Percentiles rank a stretch among this genome's conserved stretches.
phyloP scores from a whole-genome alignment of 768 basidiomycete genomes.

The Nevesoporus exiguus region DNA sequence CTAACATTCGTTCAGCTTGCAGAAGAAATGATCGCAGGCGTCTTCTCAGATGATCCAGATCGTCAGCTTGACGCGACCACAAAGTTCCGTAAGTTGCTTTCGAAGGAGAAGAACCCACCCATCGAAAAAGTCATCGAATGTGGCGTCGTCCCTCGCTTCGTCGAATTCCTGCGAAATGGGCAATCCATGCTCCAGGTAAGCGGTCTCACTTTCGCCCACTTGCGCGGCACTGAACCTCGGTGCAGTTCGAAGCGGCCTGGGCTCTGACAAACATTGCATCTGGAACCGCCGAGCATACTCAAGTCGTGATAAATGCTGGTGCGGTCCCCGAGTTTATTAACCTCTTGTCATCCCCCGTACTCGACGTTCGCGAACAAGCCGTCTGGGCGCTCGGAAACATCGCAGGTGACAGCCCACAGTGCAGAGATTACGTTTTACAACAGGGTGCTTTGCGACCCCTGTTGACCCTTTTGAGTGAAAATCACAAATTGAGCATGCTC shows the following conservation, averaged over 20 bases:
- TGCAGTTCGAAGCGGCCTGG: slow-evolving; percentile 95
- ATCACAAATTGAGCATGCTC: slow-evolving; percentile 99
- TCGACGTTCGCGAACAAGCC: slow-evolving; percentile 98
- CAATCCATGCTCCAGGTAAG: slow-evolving; percentile 82
- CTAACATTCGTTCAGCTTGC: slow-evolving; percentile 51
- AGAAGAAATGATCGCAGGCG: slow-evolving; percentile 89
- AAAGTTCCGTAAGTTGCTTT: slow-evolving; percentile 96
- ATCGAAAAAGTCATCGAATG: slow-evolving; percentile 98
- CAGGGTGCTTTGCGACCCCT: slow-evolving; percentile 93
- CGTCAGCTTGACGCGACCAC: slow-evolving; percentile 96
- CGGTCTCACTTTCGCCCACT: slow-evolving; percentile 8
- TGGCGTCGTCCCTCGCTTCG: slow-evolving; percentile 95
- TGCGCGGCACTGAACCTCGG: slow-evolving; percentile 8
- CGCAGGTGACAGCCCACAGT: slow-evolving; percentile 96
- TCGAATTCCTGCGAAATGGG: slow-evolving; percentile 82
- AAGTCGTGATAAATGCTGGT: slow-evolving; percentile 91
- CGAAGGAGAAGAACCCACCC: slow-evolving; percentile 99
- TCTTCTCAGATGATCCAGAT: slow-evolving; percentile 89
- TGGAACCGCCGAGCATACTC: slow-evolving; percentile 96
- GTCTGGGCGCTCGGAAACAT: slow-evolving; percentile 99
- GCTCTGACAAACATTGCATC: slow-evolving; percentile 97
- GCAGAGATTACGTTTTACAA: slow-evolving; percentile 94
- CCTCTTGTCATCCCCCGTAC: slow-evolving; percentile 86
- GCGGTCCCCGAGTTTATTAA: slow-evolving; percentile 98
- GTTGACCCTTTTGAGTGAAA: slow-evolving; percentile 84